Evolutionary conservation across 768 basidiomycete species (phyloP), one percentile per base, ranked within the genome.

Genomic region (Amanita phalloides): DNA sequence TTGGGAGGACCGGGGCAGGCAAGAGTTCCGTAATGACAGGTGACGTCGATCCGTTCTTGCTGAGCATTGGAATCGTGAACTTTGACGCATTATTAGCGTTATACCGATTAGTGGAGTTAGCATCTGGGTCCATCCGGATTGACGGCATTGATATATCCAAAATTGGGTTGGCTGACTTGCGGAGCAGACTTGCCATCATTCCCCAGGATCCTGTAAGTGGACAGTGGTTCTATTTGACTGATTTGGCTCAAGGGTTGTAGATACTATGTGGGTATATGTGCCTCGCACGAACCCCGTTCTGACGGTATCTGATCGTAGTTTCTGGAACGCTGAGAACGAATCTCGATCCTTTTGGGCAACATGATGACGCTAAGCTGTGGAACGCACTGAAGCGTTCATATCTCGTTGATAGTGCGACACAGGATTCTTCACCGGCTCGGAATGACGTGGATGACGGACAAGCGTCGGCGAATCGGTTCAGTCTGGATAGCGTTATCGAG

Each of bases 11-110:
- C 14, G 90, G 90, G 45, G 90, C 90, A 0, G 91, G 91, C 36
- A 91, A 95, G 66, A 87, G 85, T 14, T 87, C 87, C 1, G 85
- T 97, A 53, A 87, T 95, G 86, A 84, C 84, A 70, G 56, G 72
- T 84, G 25, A 28, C 8, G 20, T 41, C 68, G 61, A 54, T 35
- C 36, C 20, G 48, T 14, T 23, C 21, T 45, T 50, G 47, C 32
- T n/a, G 6, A 21, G 36, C 43, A 23, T 30, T 23, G 26, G 14
- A 6, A 51, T 54, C 17, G 41, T 21, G 4, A 36, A 50, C 35
- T n/a, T n/a, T n/a, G n/a, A n/a, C n/a, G 44, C 45, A 49, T 73
- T 79, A 73, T 71, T 72, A 58, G 84, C 89, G 4, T 71, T 96
- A 0, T 94, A 84, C 67, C 81, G 91, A 20, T 70, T 96, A 30